These are phyloP conservation scores for Brachypodium distachyon DNA, from an alignment of 202 grass and related monocot species.

Conservation along the genomic window DNA sequence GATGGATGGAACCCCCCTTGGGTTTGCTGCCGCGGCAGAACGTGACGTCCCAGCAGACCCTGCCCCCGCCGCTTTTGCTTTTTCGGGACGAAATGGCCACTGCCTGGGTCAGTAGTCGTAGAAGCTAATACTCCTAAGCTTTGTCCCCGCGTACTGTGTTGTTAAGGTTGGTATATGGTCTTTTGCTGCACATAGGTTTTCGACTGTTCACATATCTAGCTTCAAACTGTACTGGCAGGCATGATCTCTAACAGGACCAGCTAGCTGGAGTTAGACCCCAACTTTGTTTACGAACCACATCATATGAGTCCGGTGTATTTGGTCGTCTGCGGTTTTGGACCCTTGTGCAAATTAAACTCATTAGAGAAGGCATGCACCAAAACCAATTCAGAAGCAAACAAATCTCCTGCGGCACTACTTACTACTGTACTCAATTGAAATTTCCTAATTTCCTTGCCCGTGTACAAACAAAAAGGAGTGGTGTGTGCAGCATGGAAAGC, in stretches of 20 bases:
- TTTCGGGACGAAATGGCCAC: neutral
- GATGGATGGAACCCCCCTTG: neutral
- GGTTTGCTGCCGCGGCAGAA: neutral
- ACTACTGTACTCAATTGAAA: too few species aligned
- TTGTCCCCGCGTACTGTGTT: neutral
- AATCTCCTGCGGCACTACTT: too few species aligned
- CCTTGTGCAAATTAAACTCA: neutral
- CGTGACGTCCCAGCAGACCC: slow-evolving; percentile 35
- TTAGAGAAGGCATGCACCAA: neutral
- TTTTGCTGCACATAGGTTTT: neutral
- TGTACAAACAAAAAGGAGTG: slow-evolving; percentile 15
- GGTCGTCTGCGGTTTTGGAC: neutral
- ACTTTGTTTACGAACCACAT: too few species aligned
- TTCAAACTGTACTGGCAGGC: too few species aligned
- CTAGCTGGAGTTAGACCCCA: neutral
- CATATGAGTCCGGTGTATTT: neutral
- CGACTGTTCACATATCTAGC: neutral
- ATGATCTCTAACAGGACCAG: too few species aligned
- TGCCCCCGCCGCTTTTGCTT: neutral
- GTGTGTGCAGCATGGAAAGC: neutral
- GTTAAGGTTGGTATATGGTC: neutral
- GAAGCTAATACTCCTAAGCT: neutral
- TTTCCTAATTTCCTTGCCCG: neutral
- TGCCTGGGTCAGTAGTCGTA: neutral
- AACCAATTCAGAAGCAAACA: neutral